phyloP scores from a whole-genome alignment of 768 basidiomycete genomes.

The Mycena filopes region DNA sequence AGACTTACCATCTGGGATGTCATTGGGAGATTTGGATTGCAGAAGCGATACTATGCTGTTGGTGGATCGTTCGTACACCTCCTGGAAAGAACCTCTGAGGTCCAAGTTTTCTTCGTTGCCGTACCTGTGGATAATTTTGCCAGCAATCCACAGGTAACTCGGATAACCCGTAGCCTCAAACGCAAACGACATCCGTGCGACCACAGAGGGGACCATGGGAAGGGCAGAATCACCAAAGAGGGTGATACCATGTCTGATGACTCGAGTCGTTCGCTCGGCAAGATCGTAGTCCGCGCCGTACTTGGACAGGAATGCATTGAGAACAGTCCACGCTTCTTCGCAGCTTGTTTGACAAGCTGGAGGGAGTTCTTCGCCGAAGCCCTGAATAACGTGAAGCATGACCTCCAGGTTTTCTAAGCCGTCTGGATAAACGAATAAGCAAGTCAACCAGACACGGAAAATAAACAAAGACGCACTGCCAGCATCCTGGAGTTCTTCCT shows the following conservation, averaged over 20 bases:
- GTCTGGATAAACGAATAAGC: slow-evolving; percentile 55
- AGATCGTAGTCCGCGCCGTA: slow-evolving; percentile 81
- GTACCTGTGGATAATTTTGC: slow-evolving; percentile 84
- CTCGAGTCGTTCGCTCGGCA: slow-evolving; percentile 85
- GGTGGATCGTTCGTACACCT: slow-evolving; percentile 81
- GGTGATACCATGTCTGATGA: slow-evolving; percentile 83
- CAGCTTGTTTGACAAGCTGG: slow-evolving; percentile 81
- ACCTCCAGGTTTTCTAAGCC: slow-evolving; percentile 91
- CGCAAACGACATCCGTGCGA: slow-evolving; percentile 77
- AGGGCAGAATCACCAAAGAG: slow-evolving; percentile 80
- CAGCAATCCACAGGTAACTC: slow-evolving; percentile 93
- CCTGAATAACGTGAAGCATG: slow-evolving; percentile 86
- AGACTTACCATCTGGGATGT: slow-evolving; percentile 86
- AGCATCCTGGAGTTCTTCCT: slow-evolving; percentile 75
- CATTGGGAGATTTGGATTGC: slow-evolving; percentile 71
- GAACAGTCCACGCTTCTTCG: slow-evolving; percentile 83
- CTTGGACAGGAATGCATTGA: slow-evolving; percentile 83
- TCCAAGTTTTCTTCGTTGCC: slow-evolving; percentile 69
- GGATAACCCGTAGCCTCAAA: slow-evolving; percentile 87
- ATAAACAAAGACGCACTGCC: slow-evolving; percentile 66
- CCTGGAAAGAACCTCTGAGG: slow-evolving; percentile 67
- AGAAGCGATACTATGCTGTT: slow-evolving; percentile 74
- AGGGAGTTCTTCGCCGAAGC: slow-evolving; percentile 87
- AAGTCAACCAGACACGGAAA: background rate
- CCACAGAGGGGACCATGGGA: slow-evolving; percentile 73